These are phyloP conservation scores for Rubroshorea leprosula DNA, from an alignment of 345 rosid species.

Conservation along the genomic window DNA sequence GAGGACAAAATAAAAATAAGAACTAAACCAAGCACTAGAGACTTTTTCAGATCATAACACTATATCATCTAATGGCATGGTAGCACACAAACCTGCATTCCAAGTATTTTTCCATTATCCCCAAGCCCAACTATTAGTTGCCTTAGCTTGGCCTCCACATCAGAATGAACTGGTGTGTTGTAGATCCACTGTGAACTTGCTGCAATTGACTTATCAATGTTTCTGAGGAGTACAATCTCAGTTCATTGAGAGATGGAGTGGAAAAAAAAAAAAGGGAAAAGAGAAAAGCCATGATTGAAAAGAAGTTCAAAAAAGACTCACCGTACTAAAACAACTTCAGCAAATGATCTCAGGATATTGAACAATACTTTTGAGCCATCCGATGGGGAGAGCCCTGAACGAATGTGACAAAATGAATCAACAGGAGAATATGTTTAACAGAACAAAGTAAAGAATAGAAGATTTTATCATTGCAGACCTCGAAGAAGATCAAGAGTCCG, in stretches of 20 bases:
- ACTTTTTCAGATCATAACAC: neutral
- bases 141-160: conserved; percentile 80
- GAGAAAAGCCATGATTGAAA: conserved; percentile 6
- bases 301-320: conserved; percentile 33
- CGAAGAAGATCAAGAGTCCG: conserved; percentile 91
- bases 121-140: conserved; percentile 69
- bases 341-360: conserved; percentile 95
- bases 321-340: conserved; percentile 87
- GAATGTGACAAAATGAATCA: conserved; percentile 10
- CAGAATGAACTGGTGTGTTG: conserved; percentile 67
- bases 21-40: neutral
- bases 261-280: neutral
- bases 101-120: conserved; percentile 70
- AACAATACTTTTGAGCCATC: conserved; percentile 68
- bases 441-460: conserved; percentile 17
- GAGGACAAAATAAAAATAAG: neutral
- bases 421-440: conserved; percentile 6
- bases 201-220: conserved; percentile 52
- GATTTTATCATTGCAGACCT: conserved; percentile 42
- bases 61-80: conserved; percentile 9
- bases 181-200: conserved; percentile 60
- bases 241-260: conserved; percentile 15
- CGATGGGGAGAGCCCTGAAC: conserved; percentile 81
- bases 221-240: conserved; percentile 38
- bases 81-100: conserved; percentile 62